Evolutionary conservation across 2,329 filamentous ascomycete genomes (phyloP), one percentile per base, ranked within the genome.

Genomic region (Fusarium compactum): DNA sequence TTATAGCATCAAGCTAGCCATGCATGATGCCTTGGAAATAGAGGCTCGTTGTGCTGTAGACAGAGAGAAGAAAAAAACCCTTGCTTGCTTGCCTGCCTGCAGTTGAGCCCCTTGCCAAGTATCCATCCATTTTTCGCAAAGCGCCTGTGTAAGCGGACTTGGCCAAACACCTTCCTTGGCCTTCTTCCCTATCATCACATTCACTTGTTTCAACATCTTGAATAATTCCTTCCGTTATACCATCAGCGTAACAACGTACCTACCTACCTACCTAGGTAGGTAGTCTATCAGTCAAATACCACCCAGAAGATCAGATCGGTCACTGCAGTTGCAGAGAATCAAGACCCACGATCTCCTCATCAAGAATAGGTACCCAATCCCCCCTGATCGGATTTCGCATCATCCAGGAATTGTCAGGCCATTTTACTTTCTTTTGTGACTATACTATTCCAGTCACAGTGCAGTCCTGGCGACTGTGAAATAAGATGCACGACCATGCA

Each of bases 1-100:
- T 54, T 32, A 54, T 64, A 65, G 48, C 43, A 55, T 32, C 45
- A 41, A 43, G 44, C 64, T 68, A 65, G 25, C 30, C 46, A 41
- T 20, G 52, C 44, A 64, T 32, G 54, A 62, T 70, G 64, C 68
- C 67, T 71, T 70, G 63, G 51, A 61, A 70, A 53, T 71, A 52
- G 54, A 55, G 65, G 48, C 58, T 47, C 53, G 53, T 41, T 53
- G 43, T 46, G 55, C 22, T n/a, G 18, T 24, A 34, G 32, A 16
- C 48, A 15, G 34, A 52, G 48, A 18, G 38, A 34, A 29, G 4
- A 29, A 29, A 11, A 29, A 29, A 29, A 29, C 25, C 46, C 25
- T 27, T 27, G 24, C 59, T 59, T 62, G 32, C 38, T 20, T 25
- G 27, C 59, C 50, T 62, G 32, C 30, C 25, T 45, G 46, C 32